A percentile compares a stretch with the other conserved stretches of the same genome.
Conservation (phyloP, 768 basidiomycete genomes). For the Lactarius sanguifluus region DNA sequence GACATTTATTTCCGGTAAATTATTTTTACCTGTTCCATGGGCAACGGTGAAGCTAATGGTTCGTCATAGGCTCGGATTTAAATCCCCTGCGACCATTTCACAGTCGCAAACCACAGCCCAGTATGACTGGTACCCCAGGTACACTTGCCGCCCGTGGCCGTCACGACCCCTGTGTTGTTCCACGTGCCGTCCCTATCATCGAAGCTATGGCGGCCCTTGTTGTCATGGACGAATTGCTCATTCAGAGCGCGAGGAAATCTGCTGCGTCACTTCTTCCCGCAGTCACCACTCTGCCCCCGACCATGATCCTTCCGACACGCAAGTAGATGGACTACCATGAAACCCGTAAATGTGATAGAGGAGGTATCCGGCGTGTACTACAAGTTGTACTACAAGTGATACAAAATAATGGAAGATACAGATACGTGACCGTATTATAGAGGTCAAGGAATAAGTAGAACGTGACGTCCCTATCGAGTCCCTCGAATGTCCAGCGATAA, state of each 20-base stretch:
- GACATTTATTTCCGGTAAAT: slow-evolving; percentile 93
- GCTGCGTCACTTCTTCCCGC: slow-evolving; percentile 79
- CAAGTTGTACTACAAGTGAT: slow-evolving; percentile 11
- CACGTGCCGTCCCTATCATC: slow-evolving; percentile 95
- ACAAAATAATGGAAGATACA: slow-evolving; percentile 18
- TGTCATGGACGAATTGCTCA: slow-evolving; percentile 89
- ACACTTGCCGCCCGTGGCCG: slow-evolving; percentile 87
- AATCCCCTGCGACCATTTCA: slow-evolving; percentile 97
- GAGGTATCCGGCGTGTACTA: slow-evolving; percentile 20
- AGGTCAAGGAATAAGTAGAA: not conserved
- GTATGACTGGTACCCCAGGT: slow-evolving; percentile 90
- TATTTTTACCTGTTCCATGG: slow-evolving; percentile 6
- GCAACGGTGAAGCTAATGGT: not conserved
- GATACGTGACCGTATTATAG: slow-evolving; percentile 20
- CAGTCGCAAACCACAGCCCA: slow-evolving; percentile 87
- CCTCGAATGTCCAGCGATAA: not conserved
- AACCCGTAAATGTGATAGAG: slow-evolving; percentile 15
- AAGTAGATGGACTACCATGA: slow-evolving; percentile 9
- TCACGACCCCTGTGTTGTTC: slow-evolving; percentile 97
- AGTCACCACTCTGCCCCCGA: slow-evolving; percentile 84
- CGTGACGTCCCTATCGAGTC: not conserved
- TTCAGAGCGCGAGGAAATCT: slow-evolving; percentile 80
- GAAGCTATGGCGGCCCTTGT: slow-evolving; percentile 97
- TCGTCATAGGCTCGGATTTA: slow-evolving; percentile 80
- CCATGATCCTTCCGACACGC: slow-evolving; percentile 58